Percentiles rank a stretch among this genome's conserved stretches.
Conservation (phyloP, 352 stramenopile species). For the Phytophthora crassamura region DNA sequence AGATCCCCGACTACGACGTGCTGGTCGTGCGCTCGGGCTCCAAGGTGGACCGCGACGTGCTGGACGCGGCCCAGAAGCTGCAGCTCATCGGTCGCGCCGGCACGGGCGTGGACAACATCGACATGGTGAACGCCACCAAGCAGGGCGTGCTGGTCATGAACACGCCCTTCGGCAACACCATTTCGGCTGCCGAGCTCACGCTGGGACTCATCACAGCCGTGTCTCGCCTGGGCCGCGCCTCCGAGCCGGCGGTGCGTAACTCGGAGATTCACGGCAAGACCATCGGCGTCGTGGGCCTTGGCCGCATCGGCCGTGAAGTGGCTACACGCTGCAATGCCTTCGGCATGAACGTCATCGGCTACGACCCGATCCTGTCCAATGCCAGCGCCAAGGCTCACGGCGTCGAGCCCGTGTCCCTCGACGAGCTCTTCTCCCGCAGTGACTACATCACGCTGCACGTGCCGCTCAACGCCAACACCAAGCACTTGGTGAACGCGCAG, state of each 20-base stretch:
- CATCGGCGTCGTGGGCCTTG: constrained; percentile 93
- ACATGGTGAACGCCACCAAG: constrained; percentile 90
- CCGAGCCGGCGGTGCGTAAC: constrained; percentile 39
- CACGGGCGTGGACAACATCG: constrained; percentile 95
- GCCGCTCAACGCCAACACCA: constrained; percentile 95
- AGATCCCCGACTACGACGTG: constrained; percentile 88
- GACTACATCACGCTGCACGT: constrained; percentile 98
- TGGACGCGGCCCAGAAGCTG: constrained; percentile 66
- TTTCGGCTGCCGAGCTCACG: constrained; percentile 95
- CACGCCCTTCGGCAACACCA: constrained; percentile 95
- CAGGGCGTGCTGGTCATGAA: constrained; percentile 97
- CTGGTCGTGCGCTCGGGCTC: constrained; percentile 89
- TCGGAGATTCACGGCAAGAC: constrained; percentile 68
- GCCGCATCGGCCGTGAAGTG: constrained; percentile 94
- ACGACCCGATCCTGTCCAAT: constrained; percentile 93
- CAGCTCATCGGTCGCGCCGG: constrained; percentile 91
- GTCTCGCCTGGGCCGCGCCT: constrained; percentile 40
- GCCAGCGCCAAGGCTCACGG: constrained; percentile 76
- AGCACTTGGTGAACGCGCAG: constrained; percentile 88
- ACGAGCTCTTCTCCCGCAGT: constrained; percentile 89
- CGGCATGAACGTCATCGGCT: constrained; percentile 95
- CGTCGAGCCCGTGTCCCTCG: constrained; percentile 85
- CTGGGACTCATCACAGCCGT: constrained; percentile 90
- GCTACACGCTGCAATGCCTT: constrained; percentile 92
- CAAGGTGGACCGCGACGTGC: constrained; percentile 74